Percentiles rank a stretch among this genome's conserved stretches.
phyloP scores from a whole-genome alignment of 257 asterid species.

The Solanum phureja region DNA sequence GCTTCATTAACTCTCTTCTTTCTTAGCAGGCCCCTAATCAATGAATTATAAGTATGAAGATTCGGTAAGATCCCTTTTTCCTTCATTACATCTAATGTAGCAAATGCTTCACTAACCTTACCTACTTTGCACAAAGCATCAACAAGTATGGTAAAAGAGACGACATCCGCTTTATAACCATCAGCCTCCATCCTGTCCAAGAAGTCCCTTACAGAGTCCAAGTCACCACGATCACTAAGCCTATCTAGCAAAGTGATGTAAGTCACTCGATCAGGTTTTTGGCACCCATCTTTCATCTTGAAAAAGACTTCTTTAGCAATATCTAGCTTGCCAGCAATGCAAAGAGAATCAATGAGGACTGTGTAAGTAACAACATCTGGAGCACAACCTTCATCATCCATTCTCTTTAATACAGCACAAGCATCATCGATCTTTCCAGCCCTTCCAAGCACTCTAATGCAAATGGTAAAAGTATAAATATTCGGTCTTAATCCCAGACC shows the following conservation, averaged over 20 bases:
- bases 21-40: slow-evolving; percentile 79
- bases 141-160: slow-evolving; percentile 69
- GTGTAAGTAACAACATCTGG: slow-evolving; percentile 94
- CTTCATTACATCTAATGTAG: slow-evolving; percentile 55
- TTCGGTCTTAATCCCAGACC: slow-evolving; percentile 76
- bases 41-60: slow-evolving; percentile 78
- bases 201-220: slow-evolving; percentile 59
- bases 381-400: slow-evolving; percentile 82
- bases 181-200: slow-evolving; percentile 68
- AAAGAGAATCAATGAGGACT: slow-evolving; percentile 88
- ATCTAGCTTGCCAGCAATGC: slow-evolving; percentile 76
- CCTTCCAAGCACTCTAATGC: slow-evolving; percentile 86
- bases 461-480: slow-evolving; percentile 82
- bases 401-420: slow-evolving; percentile 52
- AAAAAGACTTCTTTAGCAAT: slow-evolving; percentile 59
- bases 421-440: slow-evolving; percentile 83
- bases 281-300: slow-evolving; percentile 69
- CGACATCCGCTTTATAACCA: slow-evolving; percentile 76
- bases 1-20: slow-evolving; percentile 56
- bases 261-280: slow-evolving; percentile 86
- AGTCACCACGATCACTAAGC: slow-evolving; percentile 65
- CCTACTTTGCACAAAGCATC: slow-evolving; percentile 78
- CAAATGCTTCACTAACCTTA: slow-evolving; percentile 57
- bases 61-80: slow-evolving; percentile 57
- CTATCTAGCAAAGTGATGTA: slow-evolving; percentile 82